Base-by-base conservation (phyloP, 805 yeast genomes). In the Kodamaea leandrae region DNA sequence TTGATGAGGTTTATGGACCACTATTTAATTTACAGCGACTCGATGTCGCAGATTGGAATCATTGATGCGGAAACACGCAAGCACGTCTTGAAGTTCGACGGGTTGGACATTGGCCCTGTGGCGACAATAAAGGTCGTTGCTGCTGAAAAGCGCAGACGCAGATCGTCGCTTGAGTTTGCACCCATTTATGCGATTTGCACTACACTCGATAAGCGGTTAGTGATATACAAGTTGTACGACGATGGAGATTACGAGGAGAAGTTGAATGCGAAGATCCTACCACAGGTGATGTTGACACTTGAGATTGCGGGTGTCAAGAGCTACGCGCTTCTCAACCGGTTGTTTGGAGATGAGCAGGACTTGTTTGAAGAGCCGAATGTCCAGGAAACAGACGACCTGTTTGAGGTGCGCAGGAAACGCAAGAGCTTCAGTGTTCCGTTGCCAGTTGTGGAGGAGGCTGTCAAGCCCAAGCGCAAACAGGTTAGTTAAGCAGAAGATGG, bases 21-120 rank as follows among this genome's bases (percentile, higher is more conserved):
- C n/a, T 46, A 54, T 34, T 18, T 56, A 8, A 16, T 61, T 4
- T 63, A 46, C 43, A 36, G 55, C 28, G 70, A 64, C 43, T 46
- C 63, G 7, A 55, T 63, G 50, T 56, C 66, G 6, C 59, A 57
- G 41, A 47, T 61, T 2, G 67, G 68, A 0, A 49, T 63, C 1
- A 38, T 63, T 19, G 47, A 57, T 51, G 8, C 47, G 48, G 23
- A 44, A 44, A 15, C 41, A 2, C 20, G 20, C 4, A 13, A 25
- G 18, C 9, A 14, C n/a, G 32, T 38, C 3, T 14, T 25, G 8
- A 41, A 45, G 32, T 60, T 48, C 37, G 58, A 54, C n/a, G 42
- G 47, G 25, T 48, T 61, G 37, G 45, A 51, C 24, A 40, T 60
- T 25, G 64, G 63, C 2, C 61, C 63, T 5, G 37, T 44, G 12